Evolutionary conservation across 2,329 filamentous ascomycete genomes (phyloP), one percentile per base, ranked within the genome.

Genomic region (Aspergillus oerlinghausenensis): DNA sequence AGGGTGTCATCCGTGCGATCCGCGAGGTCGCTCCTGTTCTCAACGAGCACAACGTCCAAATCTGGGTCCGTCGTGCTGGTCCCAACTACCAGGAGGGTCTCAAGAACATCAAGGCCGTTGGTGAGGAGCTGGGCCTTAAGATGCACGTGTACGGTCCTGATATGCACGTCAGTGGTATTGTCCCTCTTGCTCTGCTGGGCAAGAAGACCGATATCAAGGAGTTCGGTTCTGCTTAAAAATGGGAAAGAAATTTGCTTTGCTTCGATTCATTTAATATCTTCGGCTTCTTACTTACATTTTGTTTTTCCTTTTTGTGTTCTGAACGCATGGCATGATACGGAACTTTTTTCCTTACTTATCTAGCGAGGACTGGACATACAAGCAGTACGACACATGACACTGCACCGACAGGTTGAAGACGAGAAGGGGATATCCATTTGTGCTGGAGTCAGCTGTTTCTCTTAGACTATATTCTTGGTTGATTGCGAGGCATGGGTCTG

Each of bases 11-110:
- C 76, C 89, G 91, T 68, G 94, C 94, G 59, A 85, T 99, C 65
- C 88, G 93, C 65, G 94, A 97, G 79, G 92, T 93, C 67, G 85
- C 92, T 59, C 86, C 87, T 62, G 83, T 88, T 63, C 85, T 99
- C 67, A 86, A 86, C 73, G 94, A 99, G 85, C 94, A 99, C 87
- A 96, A 96, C 72, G 90, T 94, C 65, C 88, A 96, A 80, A 97
- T 97, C 82, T 97, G 93, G 94, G 92, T 97, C 67, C 84, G 85
- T 68, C 84, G 85, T 77, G 85, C 94, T 53, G 91, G 94, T 60
- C 94, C 94, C 78, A 99, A 99, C 85, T 99, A 96, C 86, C 94
- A 99, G 80, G 94, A 99, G 81, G 94, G 94, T 80, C 88, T 99
- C 65, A 97, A 96, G 88, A 99, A 97, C 86, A 97, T 99, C 86